phyloP scores from a whole-genome alignment of 225 moss, liverwort and hornwort genomes.

The Anthoceros angustus region DNA sequence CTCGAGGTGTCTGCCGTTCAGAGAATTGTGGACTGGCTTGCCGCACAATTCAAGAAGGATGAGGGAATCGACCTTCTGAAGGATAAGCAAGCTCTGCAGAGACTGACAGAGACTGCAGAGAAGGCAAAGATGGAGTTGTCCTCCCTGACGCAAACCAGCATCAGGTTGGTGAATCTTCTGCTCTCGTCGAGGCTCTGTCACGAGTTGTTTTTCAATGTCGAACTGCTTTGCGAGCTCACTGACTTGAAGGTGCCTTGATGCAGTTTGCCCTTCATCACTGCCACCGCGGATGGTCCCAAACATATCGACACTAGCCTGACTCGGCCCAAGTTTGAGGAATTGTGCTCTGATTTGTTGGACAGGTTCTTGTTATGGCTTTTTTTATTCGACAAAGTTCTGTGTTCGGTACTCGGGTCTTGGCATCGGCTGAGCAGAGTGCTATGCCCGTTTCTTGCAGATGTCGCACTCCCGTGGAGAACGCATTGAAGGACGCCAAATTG shows the following conservation, averaged over 20 bases:
- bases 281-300: conserved; percentile 90
- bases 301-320: conserved; percentile 73
- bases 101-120: conserved; percentile 79
- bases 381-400: too few species aligned
- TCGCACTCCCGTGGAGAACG: conserved; percentile 72
- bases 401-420: background rate
- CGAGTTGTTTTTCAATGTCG: background rate
- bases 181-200: background rate
- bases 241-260: background rate
- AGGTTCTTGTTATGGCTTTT: conserved; percentile 30
- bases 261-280: conserved; percentile 93
- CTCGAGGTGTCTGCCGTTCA: conserved; percentile 10
- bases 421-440: background rate
- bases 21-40: conserved; percentile 86
- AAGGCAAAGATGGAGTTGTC: conserved; percentile 95
- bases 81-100: conserved; percentile 80
- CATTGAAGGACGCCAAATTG: conserved; percentile 72
- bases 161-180: conserved; percentile 30
- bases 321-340: conserved; percentile 79
- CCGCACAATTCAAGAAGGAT: conserved; percentile 60
- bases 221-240: background rate
- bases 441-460: conserved; percentile 25
- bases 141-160: conserved; percentile 62
- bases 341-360: conserved; percentile 77
- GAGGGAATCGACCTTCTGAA: conserved; percentile 81